A percentile compares a stretch with the other conserved stretches of the same genome.
Conservation (phyloP, 176 grass and related monocot genomes). For the Oryza rufipogon region DNA sequence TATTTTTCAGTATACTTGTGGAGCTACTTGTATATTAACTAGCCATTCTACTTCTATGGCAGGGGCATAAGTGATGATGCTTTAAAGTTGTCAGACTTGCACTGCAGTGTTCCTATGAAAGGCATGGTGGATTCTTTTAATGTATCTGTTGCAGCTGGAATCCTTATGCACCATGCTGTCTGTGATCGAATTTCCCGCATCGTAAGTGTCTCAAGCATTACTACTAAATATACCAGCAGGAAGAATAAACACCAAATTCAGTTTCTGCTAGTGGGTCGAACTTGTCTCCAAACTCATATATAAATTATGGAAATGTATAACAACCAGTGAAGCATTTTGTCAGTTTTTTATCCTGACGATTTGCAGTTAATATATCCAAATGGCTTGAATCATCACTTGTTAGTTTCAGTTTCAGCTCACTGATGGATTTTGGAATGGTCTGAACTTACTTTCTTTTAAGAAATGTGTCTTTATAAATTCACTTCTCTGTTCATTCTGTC, state of each 20-base stretch:
- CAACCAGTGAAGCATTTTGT: neutral
- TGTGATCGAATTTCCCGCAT: slow-evolving; percentile 79
- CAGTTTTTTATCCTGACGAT: neutral
- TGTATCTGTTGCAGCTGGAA: slow-evolving; percentile 96
- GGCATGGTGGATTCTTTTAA: slow-evolving; percentile 99
- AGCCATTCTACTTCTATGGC: slow-evolving; percentile 13
- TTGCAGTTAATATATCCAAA: neutral
- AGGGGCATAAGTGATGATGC: slow-evolving; percentile 92
- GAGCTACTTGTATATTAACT: slow-evolving; percentile 22
- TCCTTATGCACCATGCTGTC: slow-evolving; percentile 97
- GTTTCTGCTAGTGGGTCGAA: neutral
- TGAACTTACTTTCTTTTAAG: neutral
- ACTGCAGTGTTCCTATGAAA: slow-evolving; percentile 96
- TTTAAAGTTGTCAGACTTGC: slow-evolving; percentile 72
- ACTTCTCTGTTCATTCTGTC: slow-evolving; percentile 10
- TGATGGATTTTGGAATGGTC: slow-evolving; percentile 17
- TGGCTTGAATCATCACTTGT: neutral
- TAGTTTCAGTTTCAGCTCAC: slow-evolving; percentile 7
- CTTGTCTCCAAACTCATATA: neutral
- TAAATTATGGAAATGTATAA: slow-evolving; percentile 4
- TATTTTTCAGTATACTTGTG: slow-evolving; percentile 3
- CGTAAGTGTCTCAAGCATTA: slow-evolving; percentile 51
- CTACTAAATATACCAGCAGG: slow-evolving; percentile 20
- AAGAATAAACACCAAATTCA: slow-evolving; percentile 14
- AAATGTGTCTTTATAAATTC: slow-evolving; percentile 21